Evolutionary conservation across 257 asterid species (phyloP), one percentile per base, ranked within the genome.

Genomic region (Datura wrightii): DNA sequence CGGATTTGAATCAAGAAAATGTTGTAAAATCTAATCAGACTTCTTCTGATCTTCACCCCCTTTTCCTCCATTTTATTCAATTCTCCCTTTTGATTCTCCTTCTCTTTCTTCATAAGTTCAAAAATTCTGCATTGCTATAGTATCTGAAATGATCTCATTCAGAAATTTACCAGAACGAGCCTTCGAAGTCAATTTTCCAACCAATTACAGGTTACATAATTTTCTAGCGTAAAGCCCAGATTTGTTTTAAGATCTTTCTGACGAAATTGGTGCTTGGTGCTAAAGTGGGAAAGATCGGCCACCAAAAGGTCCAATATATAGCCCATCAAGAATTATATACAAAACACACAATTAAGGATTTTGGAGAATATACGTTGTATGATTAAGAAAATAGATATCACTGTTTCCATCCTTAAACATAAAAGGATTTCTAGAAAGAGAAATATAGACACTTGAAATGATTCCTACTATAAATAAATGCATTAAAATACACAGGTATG

Each of bases 1-100:
- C 10, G 18, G 79, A 70, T 44, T 71, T 6, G n/a, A 72, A 72
- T 72, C 41, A 72, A 72, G n/a, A 46, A 24, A 65, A 72, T 10
- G 58, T 10, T 46, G 10, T 19, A 46, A 71, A 72, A 46, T 53
- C 80, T 11, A 66, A n/a, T 71, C 58, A 19, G 18, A 19, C 11
- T 72, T 72, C 80, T 46, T 72, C 41, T 72, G 55, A 10, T 24
- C 52, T 37, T 67, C 58, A 19, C 80, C 41, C 54, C 54, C 3
- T 46, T 6, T 46, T 46, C 9, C 54, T 24, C 58, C 18, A 60
- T 11, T 31, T 60, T 60, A 15, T 60, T 19, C 15, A 1, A 19
- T 24, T 60, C 37, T 8, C 24, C 39, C 67, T 60, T 60, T 60
- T 19, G 36, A 39, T 60, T 60, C 39, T 60, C 67, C 67, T 8